A percentile compares a stretch with the other conserved stretches of the same genome.
Conservation (phyloP, 176 grass and related monocot genomes). For the Raddia distichophylla region DNA sequence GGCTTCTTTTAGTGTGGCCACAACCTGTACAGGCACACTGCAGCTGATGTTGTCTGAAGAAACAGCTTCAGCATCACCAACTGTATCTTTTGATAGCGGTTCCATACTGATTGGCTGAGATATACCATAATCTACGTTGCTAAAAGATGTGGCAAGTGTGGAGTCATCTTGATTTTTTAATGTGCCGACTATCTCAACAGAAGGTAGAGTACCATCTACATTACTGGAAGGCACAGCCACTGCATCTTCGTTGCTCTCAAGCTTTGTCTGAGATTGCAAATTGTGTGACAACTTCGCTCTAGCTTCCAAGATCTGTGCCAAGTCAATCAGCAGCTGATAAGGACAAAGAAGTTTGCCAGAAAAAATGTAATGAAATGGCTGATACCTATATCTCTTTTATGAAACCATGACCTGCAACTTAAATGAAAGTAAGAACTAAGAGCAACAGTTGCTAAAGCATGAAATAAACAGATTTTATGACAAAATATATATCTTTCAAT, state of each 20-base stretch:
- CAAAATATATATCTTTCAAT: constrained; percentile 14
- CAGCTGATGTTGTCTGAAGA: constrained; percentile 38
- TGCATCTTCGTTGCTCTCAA: constrained; percentile 36
- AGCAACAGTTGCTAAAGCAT: neutral
- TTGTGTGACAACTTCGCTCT: constrained; percentile 55
- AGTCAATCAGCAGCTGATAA: constrained; percentile 26
- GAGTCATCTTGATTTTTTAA: constrained; percentile 42
- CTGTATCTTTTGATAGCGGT: constrained; percentile 8
- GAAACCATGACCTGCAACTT: neutral
- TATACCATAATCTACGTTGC: constrained; percentile 34
- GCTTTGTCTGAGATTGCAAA: constrained; percentile 46
- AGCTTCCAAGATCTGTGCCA: constrained; percentile 65
- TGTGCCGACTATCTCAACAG: constrained; percentile 1
- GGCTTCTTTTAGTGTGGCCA: constrained; percentile 16
- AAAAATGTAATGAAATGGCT: constrained; percentile 25
- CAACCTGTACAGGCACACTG: constrained; percentile 37
- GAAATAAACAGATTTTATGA: neutral
- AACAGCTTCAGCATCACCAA: constrained; percentile 26
- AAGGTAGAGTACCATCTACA: constrained; percentile 20
- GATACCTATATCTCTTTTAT: neutral
- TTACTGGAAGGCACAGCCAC: constrained; percentile 26
- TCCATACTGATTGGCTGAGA: constrained; percentile 28
- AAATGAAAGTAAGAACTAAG: constrained; percentile 32
- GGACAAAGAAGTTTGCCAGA: constrained; percentile 19
- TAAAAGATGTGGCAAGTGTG: constrained; percentile 22